Evolutionary conservation across 257 asterid genomes (phyloP).

Genomic region (Gentiana dahurica): DNA sequence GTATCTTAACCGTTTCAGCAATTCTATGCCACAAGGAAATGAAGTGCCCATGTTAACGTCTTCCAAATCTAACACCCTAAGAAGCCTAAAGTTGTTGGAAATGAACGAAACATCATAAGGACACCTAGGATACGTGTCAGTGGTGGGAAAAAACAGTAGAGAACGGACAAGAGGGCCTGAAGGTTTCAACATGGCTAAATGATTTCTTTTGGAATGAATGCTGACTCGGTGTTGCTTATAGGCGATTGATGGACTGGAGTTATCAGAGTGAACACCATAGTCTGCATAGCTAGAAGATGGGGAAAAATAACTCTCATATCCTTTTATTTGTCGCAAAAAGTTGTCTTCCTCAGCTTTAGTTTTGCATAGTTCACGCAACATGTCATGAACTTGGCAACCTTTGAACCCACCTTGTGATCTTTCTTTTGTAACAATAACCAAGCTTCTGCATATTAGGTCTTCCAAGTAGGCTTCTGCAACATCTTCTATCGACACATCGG

Average conservation of each 20-base stretch:
- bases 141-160: not conserved
- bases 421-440: not conserved
- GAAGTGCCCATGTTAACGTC: not conserved
- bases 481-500: not conserved
- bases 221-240: not conserved
- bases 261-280: not conserved
- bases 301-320: not conserved
- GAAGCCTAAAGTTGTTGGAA: not conserved
- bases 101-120: not conserved
- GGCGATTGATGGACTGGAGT: not conserved
- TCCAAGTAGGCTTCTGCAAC: not conserved
- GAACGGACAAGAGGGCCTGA: not conserved
- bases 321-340: not conserved
- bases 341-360: not conserved
- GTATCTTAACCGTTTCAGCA: constrained; percentile 1
- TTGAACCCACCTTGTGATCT: not conserved
- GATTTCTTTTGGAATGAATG: not conserved
- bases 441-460: not conserved
- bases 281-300: not conserved
- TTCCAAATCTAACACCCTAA: constrained; percentile 1
- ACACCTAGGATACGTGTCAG: not conserved
- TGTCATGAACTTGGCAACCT: not conserved
- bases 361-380: not conserved
- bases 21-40: not conserved
- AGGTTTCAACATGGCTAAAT: not conserved